Evolutionary conservation across 495 filamentous ascomycete genomes (phyloP), one percentile per base, ranked within the genome.

Genomic region (Daldinia concentrica): DNA sequence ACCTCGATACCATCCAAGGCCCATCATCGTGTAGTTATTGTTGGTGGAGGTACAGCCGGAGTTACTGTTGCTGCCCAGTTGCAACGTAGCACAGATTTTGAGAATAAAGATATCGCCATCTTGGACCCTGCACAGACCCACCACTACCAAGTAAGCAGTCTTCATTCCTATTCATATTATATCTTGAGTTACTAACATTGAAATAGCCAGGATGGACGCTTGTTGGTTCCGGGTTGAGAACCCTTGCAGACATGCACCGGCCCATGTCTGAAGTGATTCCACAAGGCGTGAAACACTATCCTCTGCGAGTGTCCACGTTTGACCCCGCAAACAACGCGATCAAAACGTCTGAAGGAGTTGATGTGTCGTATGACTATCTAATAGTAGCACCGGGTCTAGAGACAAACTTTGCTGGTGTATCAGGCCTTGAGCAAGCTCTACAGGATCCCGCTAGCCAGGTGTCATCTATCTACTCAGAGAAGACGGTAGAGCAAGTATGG

Each of bases 191-290:
- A 27, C 39, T 73, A 58, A 74, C 24, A n/a, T 39, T 22, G 9
- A 2, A 11, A 37, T 15, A 91, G 77, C 89, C 89, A 2, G 89
- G 89, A 61, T 91, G 89, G 89, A 91, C 89, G 11, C 82, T 91
- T 3, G 89, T 91, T 37, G 89, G 87, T 52, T 88, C 88, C 27
- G 89, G 89, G 14, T 82, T 91, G 50, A 90, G 88, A 73, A 81
- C 79, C 43, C 84, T 87, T 32, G 77, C 88, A 45, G 81, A 86
- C 2, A 80, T 90, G 51, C 83, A 83, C 19, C 79, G 80, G 54
- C 87, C 85, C 6, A 76, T 90, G 41, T 76, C 79, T 12, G 77
- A 77, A 58, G 75, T 90, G 26, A 80, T 90, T 34, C 84, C 90
- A 66, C 78, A 86, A 45, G 88, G 90, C 68, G 81, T 91, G 45